These are phyloP conservation scores for Aspergillus asperescens DNA, from an alignment of 495 filamentous ascomycete genomes.

Conservation along the genomic window DNA sequence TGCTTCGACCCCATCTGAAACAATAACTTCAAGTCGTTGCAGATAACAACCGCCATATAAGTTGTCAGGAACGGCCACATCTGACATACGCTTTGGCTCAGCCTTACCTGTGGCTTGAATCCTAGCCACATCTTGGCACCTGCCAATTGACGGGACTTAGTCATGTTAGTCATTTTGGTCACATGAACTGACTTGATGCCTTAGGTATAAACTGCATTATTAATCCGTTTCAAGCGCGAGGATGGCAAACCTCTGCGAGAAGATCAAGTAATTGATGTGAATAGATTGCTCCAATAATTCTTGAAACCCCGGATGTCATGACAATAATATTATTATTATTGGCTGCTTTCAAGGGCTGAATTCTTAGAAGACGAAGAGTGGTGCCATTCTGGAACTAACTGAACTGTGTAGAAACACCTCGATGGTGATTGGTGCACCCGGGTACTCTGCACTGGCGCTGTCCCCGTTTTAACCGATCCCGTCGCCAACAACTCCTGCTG, in stretches of 20 bases:
- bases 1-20: not conserved
- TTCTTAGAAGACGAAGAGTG: slow-evolving; percentile 20
- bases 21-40: not conserved
- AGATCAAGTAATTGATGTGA: not conserved
- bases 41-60: slow-evolving; percentile 2
- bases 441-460: slow-evolving; percentile 1
- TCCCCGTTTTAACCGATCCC: slow-evolving; percentile 19
- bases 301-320: not conserved
- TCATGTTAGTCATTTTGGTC: not conserved
- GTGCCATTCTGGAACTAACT: too few relatives aligned
- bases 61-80: slow-evolving; percentile 14
- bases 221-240: not conserved
- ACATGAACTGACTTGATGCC: not conserved
- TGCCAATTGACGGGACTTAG: not conserved
- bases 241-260: not conserved
- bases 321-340: not conserved
- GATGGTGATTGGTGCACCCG: slow-evolving; percentile 37
- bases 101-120: slow-evolving; percentile 15
- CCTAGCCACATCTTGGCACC: slow-evolving; percentile 1
- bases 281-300: too few relatives aligned
- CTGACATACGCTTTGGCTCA: slow-evolving; percentile 18
- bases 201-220: slow-evolving; percentile 3
- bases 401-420: slow-evolving; percentile 43
- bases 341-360: too few relatives aligned
- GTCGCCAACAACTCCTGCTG: slow-evolving; percentile 7